phyloP scores from a whole-genome alignment of 176 grass and related monocot species.

The Oryza rufipogon region DNA sequence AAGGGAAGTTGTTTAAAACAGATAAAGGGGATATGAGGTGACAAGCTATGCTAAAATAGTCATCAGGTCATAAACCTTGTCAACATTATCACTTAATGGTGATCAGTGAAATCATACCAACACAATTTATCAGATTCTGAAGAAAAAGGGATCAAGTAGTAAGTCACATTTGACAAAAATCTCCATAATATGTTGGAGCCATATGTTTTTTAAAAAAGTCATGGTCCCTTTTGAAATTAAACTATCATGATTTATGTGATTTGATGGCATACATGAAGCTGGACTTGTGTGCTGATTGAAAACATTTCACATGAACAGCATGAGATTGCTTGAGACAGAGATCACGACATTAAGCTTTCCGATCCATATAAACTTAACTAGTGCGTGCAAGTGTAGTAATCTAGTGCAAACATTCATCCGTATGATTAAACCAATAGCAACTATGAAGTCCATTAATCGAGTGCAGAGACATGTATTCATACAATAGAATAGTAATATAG shows the following conservation, averaged over 20 bases:
- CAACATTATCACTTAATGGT: neutral
- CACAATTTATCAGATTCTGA: conserved; percentile 19
- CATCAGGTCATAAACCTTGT: neutral
- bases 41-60: neutral
- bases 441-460: conserved; percentile 6
- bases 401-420: conserved; percentile 5
- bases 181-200: neutral
- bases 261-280: conserved; percentile 1
- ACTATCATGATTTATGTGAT: neutral
- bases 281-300: neutral
- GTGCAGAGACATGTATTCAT: neutral
- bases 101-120: conserved; percentile 15
- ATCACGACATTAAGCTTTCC: neutral
- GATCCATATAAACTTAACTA: neutral
- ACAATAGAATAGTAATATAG: neutral
- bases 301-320: neutral
- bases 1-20: neutral
- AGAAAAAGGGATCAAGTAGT: neutral
- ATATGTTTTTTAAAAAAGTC: neutral
- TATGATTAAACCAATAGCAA: neutral
- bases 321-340: neutral
- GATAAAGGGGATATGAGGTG: neutral
- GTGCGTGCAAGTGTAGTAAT: neutral
- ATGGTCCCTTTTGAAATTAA: neutral
- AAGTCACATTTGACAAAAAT: neutral